phyloP scores from a whole-genome alignment of 1,284 basidiomycete genomes.

The Filobasidium uniguttulatum region DNA sequence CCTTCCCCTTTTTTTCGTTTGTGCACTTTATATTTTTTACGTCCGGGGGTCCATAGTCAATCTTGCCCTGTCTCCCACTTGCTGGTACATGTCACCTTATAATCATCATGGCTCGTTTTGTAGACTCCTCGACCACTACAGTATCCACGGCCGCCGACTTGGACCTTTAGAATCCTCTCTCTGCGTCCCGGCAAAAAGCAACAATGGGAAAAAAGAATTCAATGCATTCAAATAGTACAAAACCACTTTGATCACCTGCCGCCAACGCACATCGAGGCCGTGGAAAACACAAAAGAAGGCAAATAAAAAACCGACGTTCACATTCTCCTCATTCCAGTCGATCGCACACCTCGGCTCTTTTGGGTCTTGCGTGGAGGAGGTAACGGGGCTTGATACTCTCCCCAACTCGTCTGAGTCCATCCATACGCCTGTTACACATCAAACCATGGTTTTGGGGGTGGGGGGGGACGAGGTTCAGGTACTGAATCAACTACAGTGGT shows the following conservation, averaged over 20 bases:
- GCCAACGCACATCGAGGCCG: background rate
- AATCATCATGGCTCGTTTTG: too few species aligned
- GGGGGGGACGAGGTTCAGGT: background rate
- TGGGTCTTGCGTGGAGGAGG: conserved; percentile 4
- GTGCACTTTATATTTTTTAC: too few species aligned
- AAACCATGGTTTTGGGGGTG: background rate
- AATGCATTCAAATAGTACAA: background rate
- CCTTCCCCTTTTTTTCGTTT: too few species aligned
- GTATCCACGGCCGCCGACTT: too few species aligned
- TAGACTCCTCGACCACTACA: too few species aligned
- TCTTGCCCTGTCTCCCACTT: too few species aligned
- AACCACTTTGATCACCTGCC: background rate
- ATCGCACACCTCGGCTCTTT: background rate
- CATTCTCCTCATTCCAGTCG: background rate
- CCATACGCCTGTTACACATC: conserved; percentile 7
- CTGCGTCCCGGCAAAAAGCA: too few species aligned
- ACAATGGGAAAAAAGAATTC: too few species aligned
- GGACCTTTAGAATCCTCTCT: too few species aligned
- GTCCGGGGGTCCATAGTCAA: too few species aligned
- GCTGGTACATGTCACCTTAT: too few species aligned
- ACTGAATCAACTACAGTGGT: too few species aligned
- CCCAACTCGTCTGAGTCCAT: conserved; percentile 4
- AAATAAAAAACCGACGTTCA: background rate
- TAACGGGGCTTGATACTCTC: conserved; percentile 6
- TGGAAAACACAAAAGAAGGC: background rate